Percentiles rank a stretch among this genome's conserved stretches.
phyloP scores from a whole-genome alignment of 345 rosid genomes.

The Pistacia integerrima region DNA sequence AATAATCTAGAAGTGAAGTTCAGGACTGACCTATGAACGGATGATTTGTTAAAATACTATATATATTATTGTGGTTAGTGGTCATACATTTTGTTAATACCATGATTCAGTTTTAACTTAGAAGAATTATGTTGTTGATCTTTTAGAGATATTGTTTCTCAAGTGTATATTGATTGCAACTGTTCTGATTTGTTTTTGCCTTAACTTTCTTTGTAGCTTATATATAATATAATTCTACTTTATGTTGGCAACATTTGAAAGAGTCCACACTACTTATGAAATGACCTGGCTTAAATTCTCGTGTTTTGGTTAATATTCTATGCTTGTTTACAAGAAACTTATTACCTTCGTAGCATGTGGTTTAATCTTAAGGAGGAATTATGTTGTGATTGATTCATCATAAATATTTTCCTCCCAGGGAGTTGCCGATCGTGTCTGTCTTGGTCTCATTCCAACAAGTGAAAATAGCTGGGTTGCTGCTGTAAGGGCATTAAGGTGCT shows the following conservation, averaged over 20 bases:
- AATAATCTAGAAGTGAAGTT: not conserved
- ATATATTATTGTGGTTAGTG: not conserved
- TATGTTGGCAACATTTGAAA: too few relatives aligned
- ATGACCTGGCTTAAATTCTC: not conserved
- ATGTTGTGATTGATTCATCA: constrained; percentile 8
- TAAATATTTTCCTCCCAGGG: constrained; percentile 44
- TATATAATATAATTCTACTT: too few relatives aligned
- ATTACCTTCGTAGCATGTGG: not conserved
- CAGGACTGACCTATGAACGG: not conserved
- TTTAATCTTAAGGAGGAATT: not conserved
- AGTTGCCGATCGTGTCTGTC: constrained; percentile 87
- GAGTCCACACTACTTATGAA: not conserved
- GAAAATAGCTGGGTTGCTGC: constrained; percentile 92
- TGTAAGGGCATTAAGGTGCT: constrained; percentile 79
- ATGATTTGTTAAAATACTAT: not conserved
- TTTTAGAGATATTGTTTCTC: not conserved
- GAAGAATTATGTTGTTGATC: not conserved
- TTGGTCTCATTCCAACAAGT: constrained; percentile 90
- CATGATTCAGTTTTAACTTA: not conserved
- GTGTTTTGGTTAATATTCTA: constrained; percentile 4
- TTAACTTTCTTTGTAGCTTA: not conserved
- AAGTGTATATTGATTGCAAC: not conserved
- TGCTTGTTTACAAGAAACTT: constrained; percentile 2
- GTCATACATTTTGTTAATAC: not conserved
- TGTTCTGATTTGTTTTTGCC: not conserved